A percentile compares a stretch with the other conserved stretches of the same genome.
Evolutionary conservation across 305 asterid species (phyloP).

Genomic region (Euphrasia arctica): DNA sequence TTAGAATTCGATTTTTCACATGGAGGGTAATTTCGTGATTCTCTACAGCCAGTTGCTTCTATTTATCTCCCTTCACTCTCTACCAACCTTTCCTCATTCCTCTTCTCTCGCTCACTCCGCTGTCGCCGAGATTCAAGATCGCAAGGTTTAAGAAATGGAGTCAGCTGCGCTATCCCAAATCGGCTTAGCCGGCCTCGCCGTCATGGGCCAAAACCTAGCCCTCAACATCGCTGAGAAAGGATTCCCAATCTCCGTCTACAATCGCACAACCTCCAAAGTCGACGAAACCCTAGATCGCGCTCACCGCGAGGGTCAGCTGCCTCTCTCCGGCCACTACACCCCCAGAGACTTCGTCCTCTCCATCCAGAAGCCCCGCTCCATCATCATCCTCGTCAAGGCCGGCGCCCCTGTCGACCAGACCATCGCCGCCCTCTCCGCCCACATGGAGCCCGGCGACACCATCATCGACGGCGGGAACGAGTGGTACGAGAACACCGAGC

Average conservation of each 20-base stretch:
- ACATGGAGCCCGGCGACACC: constrained; percentile 81
- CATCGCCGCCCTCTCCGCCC: constrained; percentile 54
- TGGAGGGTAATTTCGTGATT: constrained; percentile 22
- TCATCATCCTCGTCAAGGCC: constrained; percentile 80
- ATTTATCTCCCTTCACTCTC: neutral
- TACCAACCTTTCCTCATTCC: constrained; percentile 2
- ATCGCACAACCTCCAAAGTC: constrained; percentile 73
- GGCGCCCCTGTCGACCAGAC: constrained; percentile 89
- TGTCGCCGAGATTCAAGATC: neutral
- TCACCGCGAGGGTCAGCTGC: constrained; percentile 61
- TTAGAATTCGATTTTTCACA: neutral
- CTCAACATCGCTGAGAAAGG: constrained; percentile 87
- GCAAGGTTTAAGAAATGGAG: constrained; percentile 34
- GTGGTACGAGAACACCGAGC: constrained; percentile 91
- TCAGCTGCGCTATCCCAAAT: constrained; percentile 57
- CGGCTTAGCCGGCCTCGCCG: constrained; percentile 82
- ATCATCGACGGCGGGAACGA: constrained; percentile 90
- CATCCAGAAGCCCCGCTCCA: constrained; percentile 61
- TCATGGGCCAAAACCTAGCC: constrained; percentile 89
- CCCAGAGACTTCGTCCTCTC: constrained; percentile 75
- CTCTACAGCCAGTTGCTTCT: neutral
- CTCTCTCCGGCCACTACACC: constrained; percentile 55
- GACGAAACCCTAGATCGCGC: constrained; percentile 86
- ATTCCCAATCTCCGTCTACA: constrained; percentile 87
- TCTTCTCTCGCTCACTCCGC: neutral